Percentiles rank a stretch among this genome's conserved stretches.
phyloP scores from a whole-genome alignment of 768 basidiomycete species.

The Pleurotus cornucopiae region DNA sequence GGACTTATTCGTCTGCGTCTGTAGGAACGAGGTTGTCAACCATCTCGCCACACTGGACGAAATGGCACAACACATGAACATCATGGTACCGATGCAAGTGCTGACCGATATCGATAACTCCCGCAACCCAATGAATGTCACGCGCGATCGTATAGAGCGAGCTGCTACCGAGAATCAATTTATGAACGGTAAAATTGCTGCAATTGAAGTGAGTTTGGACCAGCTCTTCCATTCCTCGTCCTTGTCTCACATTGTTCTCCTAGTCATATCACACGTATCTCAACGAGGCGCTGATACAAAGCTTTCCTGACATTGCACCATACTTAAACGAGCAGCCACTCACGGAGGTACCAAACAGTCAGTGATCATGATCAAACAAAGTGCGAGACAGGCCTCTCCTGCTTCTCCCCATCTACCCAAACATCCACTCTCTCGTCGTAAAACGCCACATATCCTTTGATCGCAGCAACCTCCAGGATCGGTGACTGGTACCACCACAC shows the following conservation, averaged over 20 bases:
- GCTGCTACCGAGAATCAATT: conserved; percentile 89
- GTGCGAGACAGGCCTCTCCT: conserved; percentile 24
- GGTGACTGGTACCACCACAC: conserved; percentile 66
- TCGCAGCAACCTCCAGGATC: conserved; percentile 41
- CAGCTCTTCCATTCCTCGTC: background rate
- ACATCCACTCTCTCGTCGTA: conserved; percentile 69
- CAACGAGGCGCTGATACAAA: conserved; percentile 66
- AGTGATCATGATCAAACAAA: background rate
- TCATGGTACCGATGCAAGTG: conserved; percentile 73
- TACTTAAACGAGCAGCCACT: conserved; percentile 16
- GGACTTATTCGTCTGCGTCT: background rate
- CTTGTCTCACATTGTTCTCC: conserved; percentile 1
- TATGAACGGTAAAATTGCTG: conserved; percentile 84
- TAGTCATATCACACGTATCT: conserved; percentile 69
- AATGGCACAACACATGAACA: conserved; percentile 55
- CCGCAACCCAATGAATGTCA: conserved; percentile 78
- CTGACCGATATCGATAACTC: conserved; percentile 76
- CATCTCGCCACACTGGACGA: conserved; percentile 67
- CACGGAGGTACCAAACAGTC: background rate
- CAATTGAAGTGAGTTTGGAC: conserved; percentile 55
- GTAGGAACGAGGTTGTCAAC: conserved; percentile 69
- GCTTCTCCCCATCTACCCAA: conserved; percentile 56
- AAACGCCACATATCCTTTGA: conserved; percentile 52
- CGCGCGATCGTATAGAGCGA: conserved; percentile 75
- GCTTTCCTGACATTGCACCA: conserved; percentile 62